Evolutionary conservation across 2,329 filamentous ascomycete genomes (phyloP).

Genomic region (Talaromyces sp.): DNA sequence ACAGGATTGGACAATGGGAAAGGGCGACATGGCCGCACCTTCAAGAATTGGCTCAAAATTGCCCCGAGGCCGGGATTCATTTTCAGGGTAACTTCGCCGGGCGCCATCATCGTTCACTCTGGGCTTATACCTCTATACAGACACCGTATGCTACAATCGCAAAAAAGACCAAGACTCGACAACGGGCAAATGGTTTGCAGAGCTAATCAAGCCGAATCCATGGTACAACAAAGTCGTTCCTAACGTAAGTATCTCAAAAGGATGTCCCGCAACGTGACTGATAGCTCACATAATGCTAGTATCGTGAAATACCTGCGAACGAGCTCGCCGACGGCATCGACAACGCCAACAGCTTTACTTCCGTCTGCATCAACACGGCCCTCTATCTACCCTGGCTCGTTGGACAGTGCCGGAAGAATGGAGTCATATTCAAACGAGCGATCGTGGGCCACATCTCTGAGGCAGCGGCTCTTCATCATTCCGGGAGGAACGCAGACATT

Average conservation of each 20-base stretch:
- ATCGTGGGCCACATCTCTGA: conserved; percentile 69
- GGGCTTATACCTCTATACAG: conserved; percentile 26
- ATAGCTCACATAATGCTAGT: conserved; percentile 36
- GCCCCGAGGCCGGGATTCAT: conserved; percentile 69
- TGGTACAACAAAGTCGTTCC: conserved; percentile 72
- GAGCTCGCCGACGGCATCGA: conserved; percentile 65
- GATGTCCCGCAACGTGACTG: too few species aligned
- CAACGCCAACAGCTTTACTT: conserved; percentile 72
- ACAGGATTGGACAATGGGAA: conserved; percentile 50
- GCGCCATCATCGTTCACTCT: too few species aligned
- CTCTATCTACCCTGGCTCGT: conserved; percentile 84
- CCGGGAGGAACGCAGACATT: conserved; percentile 54
- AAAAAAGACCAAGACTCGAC: conserved; percentile 59
- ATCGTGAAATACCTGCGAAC: conserved; percentile 55
- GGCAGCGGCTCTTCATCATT: conserved; percentile 56
- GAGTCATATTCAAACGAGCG: conserved; percentile 64
- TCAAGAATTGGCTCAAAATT: conserved; percentile 57
- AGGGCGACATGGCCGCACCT: conserved; percentile 63
- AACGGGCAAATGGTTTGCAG: conserved; percentile 61
- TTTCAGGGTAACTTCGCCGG: background rate
- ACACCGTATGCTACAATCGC: conserved; percentile 56
- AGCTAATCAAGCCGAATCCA: conserved; percentile 63
- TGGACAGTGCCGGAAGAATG: conserved; percentile 71
- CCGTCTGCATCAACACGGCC: conserved; percentile 86
- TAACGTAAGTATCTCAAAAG: conserved; percentile 49